Percentiles rank a stretch among this genome's conserved stretches.
phyloP scores from a whole-genome alignment of 2,329 filamentous ascomycete species.

The Pyrenophora seminiperda region DNA sequence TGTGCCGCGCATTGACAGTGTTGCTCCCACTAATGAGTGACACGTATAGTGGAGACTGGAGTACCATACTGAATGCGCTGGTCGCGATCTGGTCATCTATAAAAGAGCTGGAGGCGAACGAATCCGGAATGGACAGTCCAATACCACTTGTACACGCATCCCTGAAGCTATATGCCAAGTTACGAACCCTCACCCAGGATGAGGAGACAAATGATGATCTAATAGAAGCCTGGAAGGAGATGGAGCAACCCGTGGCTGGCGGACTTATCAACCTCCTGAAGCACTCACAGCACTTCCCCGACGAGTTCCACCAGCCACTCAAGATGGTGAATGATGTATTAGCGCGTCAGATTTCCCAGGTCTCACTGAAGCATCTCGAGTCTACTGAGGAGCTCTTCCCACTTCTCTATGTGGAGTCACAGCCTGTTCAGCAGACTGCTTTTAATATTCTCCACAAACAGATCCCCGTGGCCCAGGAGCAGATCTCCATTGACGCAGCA shows the following conservation, averaged over 20 bases:
- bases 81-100: slow-evolving; percentile 44
- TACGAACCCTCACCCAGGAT: slow-evolving; percentile 61
- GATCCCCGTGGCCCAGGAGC: slow-evolving; percentile 78
- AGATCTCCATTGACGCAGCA: slow-evolving; percentile 77
- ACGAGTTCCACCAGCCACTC: slow-evolving; percentile 66
- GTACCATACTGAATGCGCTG: slow-evolving; percentile 51
- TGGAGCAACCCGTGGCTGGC: slow-evolving; percentile 60
- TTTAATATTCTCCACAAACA: slow-evolving; percentile 80
- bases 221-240: slow-evolving; percentile 70
- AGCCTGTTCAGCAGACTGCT: slow-evolving; percentile 76
- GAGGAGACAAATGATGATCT: slow-evolving; percentile 85
- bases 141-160: slow-evolving; percentile 71
- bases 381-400: slow-evolving; percentile 73
- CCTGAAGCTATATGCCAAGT: slow-evolving; percentile 68
- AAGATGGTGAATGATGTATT: slow-evolving; percentile 78
- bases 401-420: slow-evolving; percentile 75
- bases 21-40: slow-evolving; percentile 77
- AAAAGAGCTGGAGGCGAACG: slow-evolving; percentile 32
- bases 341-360: slow-evolving; percentile 68
- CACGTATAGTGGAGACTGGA: slow-evolving; percentile 90
- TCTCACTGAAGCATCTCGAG: slow-evolving; percentile 66
- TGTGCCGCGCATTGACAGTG: slow-evolving; percentile 57
- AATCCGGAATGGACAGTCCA: slow-evolving; percentile 35
- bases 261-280: slow-evolving; percentile 69
- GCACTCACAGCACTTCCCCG: slow-evolving; percentile 55